Base-by-base conservation (phyloP, 2,329 filamentous ascomycete genomes). In the Sporothrix schenckii region DNA sequence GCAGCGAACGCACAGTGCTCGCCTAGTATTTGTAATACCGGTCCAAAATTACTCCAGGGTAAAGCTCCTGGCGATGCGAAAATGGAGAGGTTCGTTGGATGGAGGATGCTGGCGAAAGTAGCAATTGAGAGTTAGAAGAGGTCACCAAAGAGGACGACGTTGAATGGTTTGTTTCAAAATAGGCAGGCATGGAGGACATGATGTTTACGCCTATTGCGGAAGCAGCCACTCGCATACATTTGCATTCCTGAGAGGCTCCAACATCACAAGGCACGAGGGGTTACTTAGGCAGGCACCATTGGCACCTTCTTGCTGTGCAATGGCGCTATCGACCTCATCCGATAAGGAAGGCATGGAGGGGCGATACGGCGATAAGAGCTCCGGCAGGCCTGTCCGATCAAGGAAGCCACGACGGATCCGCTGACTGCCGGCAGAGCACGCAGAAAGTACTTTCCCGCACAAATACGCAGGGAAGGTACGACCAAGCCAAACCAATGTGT, bases 301-400 rank as follows among this genome's bases (percentile, higher is more conserved):
- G 24, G n/a, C 39, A n/a, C 21, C 58, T 21, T 9, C 34, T 47
- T 24, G 13, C 30, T 63, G 44, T 50, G 16, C 47, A 44, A 65
- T 65, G 41, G 44, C 61, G 44, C 61, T 50, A 50, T 19, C 2
- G 13, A 44, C 52, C 10, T 1, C 21, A 11, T 13, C n/a, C 54
- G 27, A 41, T 52, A 47, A 41, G 44, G 24, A 30, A 52, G 16
- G 16, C 61, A 34, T 65, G 41, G 61, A 61, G 67, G 67, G 54
- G 54, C 58, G 52, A 66, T 50, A 60, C 47, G 14, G 24, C 66
- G 67, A 72, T 67, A 71, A 71, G 66, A 65, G 60, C 66, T 66
- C 53, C 71, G 71, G 71, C 56, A 66, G 56, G 13, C 50, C 56
- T 66, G 54, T 63, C 71, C 71, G 71, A 72, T 71, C 71, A 69